Evolutionary conservation across 1,139 yeast species (phyloP), one percentile per base, ranked within the genome.

Genomic region (Nakaseomyces sp.): DNA sequence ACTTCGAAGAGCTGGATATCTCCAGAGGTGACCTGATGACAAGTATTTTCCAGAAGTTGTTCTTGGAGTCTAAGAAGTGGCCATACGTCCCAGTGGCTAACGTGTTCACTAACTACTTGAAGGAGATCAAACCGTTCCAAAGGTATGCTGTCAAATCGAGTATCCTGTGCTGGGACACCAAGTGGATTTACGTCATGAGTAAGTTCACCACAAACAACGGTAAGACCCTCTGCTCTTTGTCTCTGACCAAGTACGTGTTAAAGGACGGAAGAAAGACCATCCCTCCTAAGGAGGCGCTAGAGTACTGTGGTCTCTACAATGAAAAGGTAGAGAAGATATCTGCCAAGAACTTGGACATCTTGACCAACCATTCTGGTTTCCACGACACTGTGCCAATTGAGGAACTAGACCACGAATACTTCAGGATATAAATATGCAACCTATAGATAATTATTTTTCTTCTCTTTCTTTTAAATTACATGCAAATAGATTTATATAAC

Each of bases 51-150:
- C 79, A 72, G 53, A 71, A 69, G 49, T 62, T 72, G 41, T 74
- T 77, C 52, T 61, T 68, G 49, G 64, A 64, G 35, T 72, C 76
- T 36, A 73, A 70, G 37, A 57, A 60, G 17, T 73, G 72, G 57
- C 88, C 94, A 0, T 86, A 77, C 60, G 69, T 81, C 1, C 96
- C 96, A 0, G 79, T 88, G 20, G 96, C 87, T 1, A 73, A 81
- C 12, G 82, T 85, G 9, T 75, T 74, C 46, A 74, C 84, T 39
- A 68, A 75, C 26, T 89, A 86, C 65, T 73, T 79, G 49, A 76
- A 74, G 48, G 96, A 88, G 58, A 77, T 89, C 57, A 73, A 68
- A 52, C 80, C 89, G 1, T 84, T 80, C 57, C 76, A 74, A 47
- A 57, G 58, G 29, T 89, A 79, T 60, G 55, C 68, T 4, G 69